phyloP scores from a whole-genome alignment of 2,329 filamentous ascomycete species.

The Tothia fuscella region DNA sequence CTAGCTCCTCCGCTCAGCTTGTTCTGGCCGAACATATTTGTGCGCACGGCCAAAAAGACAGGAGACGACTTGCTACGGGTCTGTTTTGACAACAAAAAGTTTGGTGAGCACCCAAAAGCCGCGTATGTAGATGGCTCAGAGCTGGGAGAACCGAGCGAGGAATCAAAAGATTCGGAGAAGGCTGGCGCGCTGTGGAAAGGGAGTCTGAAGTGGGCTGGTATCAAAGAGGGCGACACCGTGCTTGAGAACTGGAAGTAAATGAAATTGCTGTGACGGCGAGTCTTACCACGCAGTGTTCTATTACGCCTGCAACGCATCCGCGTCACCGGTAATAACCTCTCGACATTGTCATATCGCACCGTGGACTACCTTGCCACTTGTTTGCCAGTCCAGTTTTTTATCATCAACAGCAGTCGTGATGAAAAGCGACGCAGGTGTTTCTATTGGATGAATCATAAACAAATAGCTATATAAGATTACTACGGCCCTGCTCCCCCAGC shows the following conservation, averaged over 20 bases:
- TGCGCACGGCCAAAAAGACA: not conserved
- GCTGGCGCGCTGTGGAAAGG: not conserved
- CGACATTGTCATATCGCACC: no score
- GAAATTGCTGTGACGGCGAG: no score
- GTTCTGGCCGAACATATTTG: not conserved
- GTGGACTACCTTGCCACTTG: no score
- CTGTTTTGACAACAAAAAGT: constrained; percentile 1
- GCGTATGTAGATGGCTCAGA: constrained; percentile 1
- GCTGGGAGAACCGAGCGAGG: not conserved
- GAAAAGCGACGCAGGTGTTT: no score
- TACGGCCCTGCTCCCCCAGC: no score
- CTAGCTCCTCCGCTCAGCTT: not conserved
- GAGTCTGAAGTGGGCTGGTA: not conserved
- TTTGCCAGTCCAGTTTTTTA: no score
- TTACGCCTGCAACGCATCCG: no score
- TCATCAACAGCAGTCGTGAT: no score
- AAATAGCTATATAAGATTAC: no score
- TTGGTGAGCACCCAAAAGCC: not conserved
- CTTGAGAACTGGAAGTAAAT: constrained; percentile 1
- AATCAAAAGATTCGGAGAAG: not conserved
- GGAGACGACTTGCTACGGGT: not conserved
- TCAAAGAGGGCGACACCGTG: constrained; percentile 2
- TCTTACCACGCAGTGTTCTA: no score
- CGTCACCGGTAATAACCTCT: no score
- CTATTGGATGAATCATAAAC: no score